A percentile compares a stretch with the other conserved stretches of the same genome.
Evolutionary conservation across 2,329 filamentous ascomycete species (phyloP).

Genomic region (Pestalotiopsis fici): DNA sequence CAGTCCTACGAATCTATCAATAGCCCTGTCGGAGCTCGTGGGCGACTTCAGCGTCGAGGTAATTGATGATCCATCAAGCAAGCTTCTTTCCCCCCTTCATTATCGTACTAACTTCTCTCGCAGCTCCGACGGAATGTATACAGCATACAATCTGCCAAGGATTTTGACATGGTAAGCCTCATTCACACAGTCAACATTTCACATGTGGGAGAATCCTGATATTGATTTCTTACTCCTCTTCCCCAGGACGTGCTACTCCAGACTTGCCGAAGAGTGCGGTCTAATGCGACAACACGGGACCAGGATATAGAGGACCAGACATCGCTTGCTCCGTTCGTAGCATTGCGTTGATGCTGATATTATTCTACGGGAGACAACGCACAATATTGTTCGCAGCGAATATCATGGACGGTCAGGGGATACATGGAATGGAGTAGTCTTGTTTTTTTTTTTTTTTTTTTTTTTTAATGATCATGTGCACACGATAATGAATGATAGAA

Average conservation of each 20-base stretch:
- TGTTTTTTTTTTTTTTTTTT: too few species aligned
- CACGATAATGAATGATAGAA: too few species aligned
- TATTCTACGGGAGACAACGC: not conserved
- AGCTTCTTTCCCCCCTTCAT: not conserved
- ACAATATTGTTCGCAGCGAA: too few species aligned
- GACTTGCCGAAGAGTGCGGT: not conserved
- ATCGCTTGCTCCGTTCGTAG: not conserved
- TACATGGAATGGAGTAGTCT: too few species aligned
- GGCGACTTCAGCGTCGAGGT: not conserved
- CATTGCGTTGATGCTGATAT: not conserved
- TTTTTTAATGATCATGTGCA: too few species aligned
- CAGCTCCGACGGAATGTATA: not conserved
- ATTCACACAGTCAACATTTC: too few species aligned
- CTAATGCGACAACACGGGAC: not conserved
- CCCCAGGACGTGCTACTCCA: not conserved
- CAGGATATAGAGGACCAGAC: not conserved
- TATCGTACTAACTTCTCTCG: not conserved
- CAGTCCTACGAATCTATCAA: not conserved
- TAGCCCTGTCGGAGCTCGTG: not conserved
- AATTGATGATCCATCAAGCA: not conserved
- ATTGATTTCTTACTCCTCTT: too few species aligned
- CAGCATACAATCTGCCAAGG: not conserved
- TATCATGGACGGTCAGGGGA: too few species aligned
- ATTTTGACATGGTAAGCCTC: not conserved
- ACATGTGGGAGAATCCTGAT: too few species aligned